phyloP scores from a whole-genome alignment of 2,329 filamentous ascomycete species.

The Mycosphaerella sp. region DNA sequence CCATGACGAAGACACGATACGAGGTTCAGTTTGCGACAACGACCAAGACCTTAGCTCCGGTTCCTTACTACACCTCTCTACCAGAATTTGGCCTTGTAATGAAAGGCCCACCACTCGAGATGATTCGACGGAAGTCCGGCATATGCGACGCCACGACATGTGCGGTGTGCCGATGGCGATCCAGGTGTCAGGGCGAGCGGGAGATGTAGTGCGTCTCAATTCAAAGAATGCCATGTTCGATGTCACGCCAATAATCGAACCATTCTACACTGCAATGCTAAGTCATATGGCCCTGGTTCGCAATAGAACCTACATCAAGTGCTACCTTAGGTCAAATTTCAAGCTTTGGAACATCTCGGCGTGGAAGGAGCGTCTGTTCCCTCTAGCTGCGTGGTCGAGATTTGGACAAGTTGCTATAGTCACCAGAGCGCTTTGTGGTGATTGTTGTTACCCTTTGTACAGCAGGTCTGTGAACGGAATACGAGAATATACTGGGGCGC shows the following conservation, averaged over 20 bases:
- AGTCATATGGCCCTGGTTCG: constrained; percentile 19
- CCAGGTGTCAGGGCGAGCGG: constrained; percentile 6
- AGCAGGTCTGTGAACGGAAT: too few species aligned
- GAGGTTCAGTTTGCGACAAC: constrained; percentile 16
- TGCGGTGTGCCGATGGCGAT: constrained; percentile 16
- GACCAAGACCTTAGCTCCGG: neutral
- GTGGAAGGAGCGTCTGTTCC: too few species aligned
- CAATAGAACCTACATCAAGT: neutral
- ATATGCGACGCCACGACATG: constrained; percentile 17
- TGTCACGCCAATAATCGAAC: neutral
- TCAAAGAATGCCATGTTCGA: neutral
- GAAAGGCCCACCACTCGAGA: constrained; percentile 1
- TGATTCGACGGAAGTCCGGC: constrained; percentile 4
- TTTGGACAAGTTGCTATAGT: too few species aligned
- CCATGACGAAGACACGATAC: constrained; percentile 14
- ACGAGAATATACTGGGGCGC: too few species aligned
- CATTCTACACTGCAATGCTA: constrained; percentile 17
- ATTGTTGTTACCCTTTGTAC: too few species aligned
- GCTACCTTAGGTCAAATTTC: too few species aligned
- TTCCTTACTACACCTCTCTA: constrained; percentile 1
- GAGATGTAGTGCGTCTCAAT: constrained; percentile 3
- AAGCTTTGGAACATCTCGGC: too few species aligned
- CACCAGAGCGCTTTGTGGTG: too few species aligned
- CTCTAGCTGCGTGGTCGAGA: too few species aligned
- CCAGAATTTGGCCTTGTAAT: constrained; percentile 1